phyloP scores from a whole-genome alignment of 805 yeast genomes.

The Pichia deserticola region DNA sequence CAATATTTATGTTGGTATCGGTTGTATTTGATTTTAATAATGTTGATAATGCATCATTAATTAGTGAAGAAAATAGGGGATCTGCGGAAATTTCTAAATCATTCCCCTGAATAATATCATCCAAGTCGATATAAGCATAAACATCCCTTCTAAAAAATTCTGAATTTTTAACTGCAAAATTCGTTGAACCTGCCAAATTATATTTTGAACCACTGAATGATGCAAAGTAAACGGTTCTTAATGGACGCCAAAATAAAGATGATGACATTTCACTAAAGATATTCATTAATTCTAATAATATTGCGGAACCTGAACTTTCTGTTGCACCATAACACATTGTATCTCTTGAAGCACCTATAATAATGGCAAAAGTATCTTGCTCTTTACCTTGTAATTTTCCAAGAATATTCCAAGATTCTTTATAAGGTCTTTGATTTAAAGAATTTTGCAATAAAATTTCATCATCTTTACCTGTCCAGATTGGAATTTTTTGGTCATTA shows the following conservation, averaged over 20 bases:
- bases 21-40: conserved; percentile 20
- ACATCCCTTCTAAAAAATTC: conserved; percentile 52
- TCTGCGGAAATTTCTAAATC: conserved; percentile 43
- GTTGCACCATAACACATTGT: conserved; percentile 61
- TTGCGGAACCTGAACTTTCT: conserved; percentile 68
- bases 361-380: conserved; percentile 61
- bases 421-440: conserved; percentile 43
- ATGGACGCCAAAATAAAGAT: conserved; percentile 70
- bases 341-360: conserved; percentile 82
- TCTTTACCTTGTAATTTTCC: conserved; percentile 78
- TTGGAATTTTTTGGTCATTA: conserved; percentile 23
- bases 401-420: conserved; percentile 69
- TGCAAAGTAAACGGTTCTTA: conserved; percentile 72
- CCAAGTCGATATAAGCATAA: conserved; percentile 65
- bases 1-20: conserved; percentile 41
- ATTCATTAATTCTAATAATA: conserved; percentile 63
- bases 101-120: conserved; percentile 52
- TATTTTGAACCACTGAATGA: conserved; percentile 80
- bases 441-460: conserved; percentile 26
- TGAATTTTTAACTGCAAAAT: conserved; percentile 56
- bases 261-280: conserved; percentile 57
- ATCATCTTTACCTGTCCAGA: conserved; percentile 38
- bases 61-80: conserved; percentile 51
- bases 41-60: conserved; percentile 34
- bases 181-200: conserved; percentile 79